Conservation (phyloP, 768 basidiomycete genomes). For the Rhodotorula toruloides region DNA sequence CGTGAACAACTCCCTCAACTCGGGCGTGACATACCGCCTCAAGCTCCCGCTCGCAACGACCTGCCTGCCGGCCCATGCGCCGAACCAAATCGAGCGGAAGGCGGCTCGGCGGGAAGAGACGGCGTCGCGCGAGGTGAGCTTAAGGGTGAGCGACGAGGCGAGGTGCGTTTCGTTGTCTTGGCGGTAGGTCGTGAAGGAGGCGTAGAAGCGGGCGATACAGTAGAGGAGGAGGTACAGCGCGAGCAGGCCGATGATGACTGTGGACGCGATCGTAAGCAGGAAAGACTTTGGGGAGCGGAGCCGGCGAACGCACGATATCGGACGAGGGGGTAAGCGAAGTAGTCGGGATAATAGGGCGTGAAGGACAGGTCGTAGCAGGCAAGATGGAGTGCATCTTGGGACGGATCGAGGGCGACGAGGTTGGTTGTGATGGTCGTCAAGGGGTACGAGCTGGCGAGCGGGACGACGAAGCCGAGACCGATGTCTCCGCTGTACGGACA, state of each 20-base stretch:
- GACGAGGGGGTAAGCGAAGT: slow-evolving; percentile 51
- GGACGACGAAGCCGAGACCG: slow-evolving; percentile 65
- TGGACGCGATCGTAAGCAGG: slow-evolving; percentile 55
- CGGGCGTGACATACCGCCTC: slow-evolving; percentile 87
- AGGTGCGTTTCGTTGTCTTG: slow-evolving; percentile 58
- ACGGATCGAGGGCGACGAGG: slow-evolving; percentile 80
- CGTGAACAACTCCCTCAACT: slow-evolving; percentile 82
- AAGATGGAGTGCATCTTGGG: slow-evolving; percentile 62
- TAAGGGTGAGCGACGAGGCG: slow-evolving; percentile 48
- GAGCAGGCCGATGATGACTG: slow-evolving; percentile 64
- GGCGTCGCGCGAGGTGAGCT: slow-evolving; percentile 21
- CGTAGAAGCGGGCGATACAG: slow-evolving; percentile 69
- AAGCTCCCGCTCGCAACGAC: slow-evolving; percentile 77
- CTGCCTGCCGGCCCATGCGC: slow-evolving; percentile 86
- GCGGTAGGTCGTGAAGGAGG: slow-evolving; percentile 74
- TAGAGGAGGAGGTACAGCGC: slow-evolving; percentile 70
- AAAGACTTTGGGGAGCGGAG: too few relatives aligned
- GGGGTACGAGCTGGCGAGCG: slow-evolving; percentile 61
- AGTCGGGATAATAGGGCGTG: slow-evolving; percentile 56
- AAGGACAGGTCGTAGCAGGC: slow-evolving; percentile 72
- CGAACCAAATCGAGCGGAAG: slow-evolving; percentile 80
- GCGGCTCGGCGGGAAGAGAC: slow-evolving; percentile 55
- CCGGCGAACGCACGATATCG: slow-evolving; percentile 40
- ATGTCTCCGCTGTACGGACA: slow-evolving; percentile 82
- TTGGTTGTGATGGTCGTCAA: slow-evolving; percentile 79